phyloP scores from a whole-genome alignment of 164 flowering plant species.

The Buxus sempervirens region DNA sequence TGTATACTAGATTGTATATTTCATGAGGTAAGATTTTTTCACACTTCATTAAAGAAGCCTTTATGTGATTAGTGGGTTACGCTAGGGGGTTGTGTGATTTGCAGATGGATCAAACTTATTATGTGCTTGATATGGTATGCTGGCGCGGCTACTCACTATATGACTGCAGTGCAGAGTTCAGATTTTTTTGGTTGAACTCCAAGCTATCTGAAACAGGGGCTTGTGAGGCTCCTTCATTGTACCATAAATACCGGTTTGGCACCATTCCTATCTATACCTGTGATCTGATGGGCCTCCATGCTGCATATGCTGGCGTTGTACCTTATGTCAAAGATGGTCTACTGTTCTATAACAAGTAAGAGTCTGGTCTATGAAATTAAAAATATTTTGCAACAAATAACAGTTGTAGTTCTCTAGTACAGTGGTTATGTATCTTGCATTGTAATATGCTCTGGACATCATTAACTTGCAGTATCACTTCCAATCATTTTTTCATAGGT shows the following conservation, averaged over 20 bases:
- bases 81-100: constrained; percentile 14
- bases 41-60: neutral
- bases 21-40: constrained; percentile 65
- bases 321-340: constrained; percentile 90
- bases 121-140: constrained; percentile 91
- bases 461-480: neutral
- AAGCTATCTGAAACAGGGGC: constrained; percentile 89
- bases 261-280: constrained; percentile 70
- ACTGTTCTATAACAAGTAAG: constrained; percentile 88
- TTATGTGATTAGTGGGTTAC: neutral
- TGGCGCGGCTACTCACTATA: constrained; percentile 87
- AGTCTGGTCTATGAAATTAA: neutral
- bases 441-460: neutral
- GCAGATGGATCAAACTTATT: constrained; percentile 89
- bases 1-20: constrained; percentile 88
- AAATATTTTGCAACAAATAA: neutral
- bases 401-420: neutral
- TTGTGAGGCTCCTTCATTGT: constrained; percentile 66
- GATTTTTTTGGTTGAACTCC: constrained; percentile 92
- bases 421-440: neutral
- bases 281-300: constrained; percentile 59
- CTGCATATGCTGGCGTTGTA: constrained; percentile 59
- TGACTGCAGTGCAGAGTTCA: constrained; percentile 92
- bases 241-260: constrained; percentile 76
- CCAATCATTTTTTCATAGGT: neutral